Percentiles rank a stretch among this genome's conserved stretches.
These are phyloP conservation scores for Flaveria floridana DNA, from an alignment of 140 eudicot species.

Conservation along the genomic window DNA sequence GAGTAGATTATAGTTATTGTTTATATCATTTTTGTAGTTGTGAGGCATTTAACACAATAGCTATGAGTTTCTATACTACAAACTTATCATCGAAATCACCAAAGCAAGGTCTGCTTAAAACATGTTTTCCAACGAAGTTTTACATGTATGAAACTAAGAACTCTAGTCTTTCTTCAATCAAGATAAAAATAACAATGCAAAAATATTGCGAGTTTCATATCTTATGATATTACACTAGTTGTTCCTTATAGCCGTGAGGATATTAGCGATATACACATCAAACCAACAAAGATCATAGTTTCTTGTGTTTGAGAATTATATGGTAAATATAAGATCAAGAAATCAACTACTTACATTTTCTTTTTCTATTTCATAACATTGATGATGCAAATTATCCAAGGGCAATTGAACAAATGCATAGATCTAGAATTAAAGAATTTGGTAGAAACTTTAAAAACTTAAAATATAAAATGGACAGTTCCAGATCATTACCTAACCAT, in stretches of 20 bases:
- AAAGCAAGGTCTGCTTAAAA: neutral
- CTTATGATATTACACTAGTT: no score
- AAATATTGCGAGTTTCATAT: no score
- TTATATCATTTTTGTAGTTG: neutral
- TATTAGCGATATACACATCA: no score
- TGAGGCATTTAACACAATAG: no score
- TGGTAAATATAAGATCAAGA: neutral
- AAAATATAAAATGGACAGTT: conserved; percentile 25
- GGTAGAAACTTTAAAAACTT: conserved; percentile 19
- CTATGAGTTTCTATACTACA: neutral
- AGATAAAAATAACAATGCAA: neutral
- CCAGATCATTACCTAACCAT: conserved; percentile 38
- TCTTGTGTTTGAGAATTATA: neutral
- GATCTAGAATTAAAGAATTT: neutral
- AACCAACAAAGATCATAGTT: no score
- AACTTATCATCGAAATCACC: neutral
- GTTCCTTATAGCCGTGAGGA: no score
- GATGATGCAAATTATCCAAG: conserved; percentile 4
- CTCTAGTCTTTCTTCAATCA: neutral
- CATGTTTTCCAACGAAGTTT: conserved; percentile 11
- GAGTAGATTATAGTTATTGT: neutral
- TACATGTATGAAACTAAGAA: neutral
- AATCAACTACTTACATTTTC: neutral
- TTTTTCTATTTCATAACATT: neutral
- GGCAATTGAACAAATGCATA: conserved; percentile 7